Base-by-base conservation (phyloP, 495 filamentous ascomycete genomes). In the Penicillium verhagenii region DNA sequence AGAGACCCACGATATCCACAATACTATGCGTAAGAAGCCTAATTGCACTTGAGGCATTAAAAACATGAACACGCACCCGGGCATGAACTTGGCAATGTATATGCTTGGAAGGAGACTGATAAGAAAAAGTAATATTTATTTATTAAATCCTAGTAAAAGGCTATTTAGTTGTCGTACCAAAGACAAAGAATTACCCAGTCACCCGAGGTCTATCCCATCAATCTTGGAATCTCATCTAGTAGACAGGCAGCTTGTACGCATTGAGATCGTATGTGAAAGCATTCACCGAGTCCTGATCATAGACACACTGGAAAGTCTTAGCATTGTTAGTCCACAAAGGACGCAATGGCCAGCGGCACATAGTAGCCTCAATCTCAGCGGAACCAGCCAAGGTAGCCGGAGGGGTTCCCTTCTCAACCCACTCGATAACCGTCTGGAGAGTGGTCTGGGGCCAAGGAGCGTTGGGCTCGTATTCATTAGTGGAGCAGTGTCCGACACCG, bases 401-500 rank as follows among this genome's bases (percentile, higher is more conserved):
- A 26, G 67, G 58, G 2, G 71, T 55, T 11, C 68, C 78, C 7
- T 77, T 70, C 54, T 80, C 78, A 13, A 79, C 80, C 80, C 79
- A 82, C 20, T 76, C 61, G 39, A 81, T 81, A 18, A 81, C 42
- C 7, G 54, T 54, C 47, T 65, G 62, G 13, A 82, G 54, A 18
- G 69, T 76, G 13, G 66, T 71, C 43, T 76, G 62, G 1, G 79
- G 79, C 57, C 67, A 82, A 0, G 72, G 70, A 6, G 74, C 77
- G 31, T 72, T 72, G 3, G 74, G 73, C 59, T 73, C 66, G 13
- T 68, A 52, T 1, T 47, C 11, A 50, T 76, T 81, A 0, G 71
- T 51, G 0, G 61, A 60, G 47, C 79, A 83, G 65, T 82, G 78
- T 0, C 65, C 73, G 0, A 74, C 80, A n/a, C 80, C 79, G 2